These are phyloP conservation scores for Colletotrichum viniferum DNA, from an alignment of 2,329 filamentous ascomycete genomes.

Conservation along the genomic window DNA sequence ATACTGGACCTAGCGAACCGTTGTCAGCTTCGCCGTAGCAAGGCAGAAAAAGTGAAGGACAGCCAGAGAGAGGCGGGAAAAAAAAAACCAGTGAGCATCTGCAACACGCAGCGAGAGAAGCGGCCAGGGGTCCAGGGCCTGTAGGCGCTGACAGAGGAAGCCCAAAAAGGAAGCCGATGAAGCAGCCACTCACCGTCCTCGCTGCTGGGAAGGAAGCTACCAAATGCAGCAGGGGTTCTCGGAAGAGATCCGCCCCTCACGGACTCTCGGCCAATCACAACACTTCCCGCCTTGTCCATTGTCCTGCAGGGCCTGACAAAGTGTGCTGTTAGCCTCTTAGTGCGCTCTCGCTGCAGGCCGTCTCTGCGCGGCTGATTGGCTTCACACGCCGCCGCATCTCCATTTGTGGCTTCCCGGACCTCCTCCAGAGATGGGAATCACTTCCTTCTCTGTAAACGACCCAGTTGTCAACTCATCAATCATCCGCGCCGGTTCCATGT, in stretches of 20 bases:
- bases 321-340: neutral
- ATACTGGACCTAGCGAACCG: neutral
- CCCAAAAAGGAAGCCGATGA: constrained; percentile 12
- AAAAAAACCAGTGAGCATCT: neutral
- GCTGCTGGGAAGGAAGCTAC: neutral
- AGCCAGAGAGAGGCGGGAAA: neutral
- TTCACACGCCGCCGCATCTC: neutral
- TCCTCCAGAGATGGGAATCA: constrained; percentile 6
- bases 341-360: neutral
- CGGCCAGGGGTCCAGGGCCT: neutral
- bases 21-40: neutral
- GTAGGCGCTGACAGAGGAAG: neutral
- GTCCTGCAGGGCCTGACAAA: neutral
- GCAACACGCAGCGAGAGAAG: neutral
- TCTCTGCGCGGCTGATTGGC: neutral
- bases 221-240: constrained; percentile 3
- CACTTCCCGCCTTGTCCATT: neutral
- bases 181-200: constrained; percentile 11
- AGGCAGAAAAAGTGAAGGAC: neutral
- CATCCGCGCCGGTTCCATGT: neutral
- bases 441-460: neutral
- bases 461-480: neutral
- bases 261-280: neutral
- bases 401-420: neutral
- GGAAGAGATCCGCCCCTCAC: constrained; percentile 18